These are phyloP conservation scores for Phytophthora colocasiae DNA, from an alignment of 352 stramenopile species.

Conservation along the genomic window DNA sequence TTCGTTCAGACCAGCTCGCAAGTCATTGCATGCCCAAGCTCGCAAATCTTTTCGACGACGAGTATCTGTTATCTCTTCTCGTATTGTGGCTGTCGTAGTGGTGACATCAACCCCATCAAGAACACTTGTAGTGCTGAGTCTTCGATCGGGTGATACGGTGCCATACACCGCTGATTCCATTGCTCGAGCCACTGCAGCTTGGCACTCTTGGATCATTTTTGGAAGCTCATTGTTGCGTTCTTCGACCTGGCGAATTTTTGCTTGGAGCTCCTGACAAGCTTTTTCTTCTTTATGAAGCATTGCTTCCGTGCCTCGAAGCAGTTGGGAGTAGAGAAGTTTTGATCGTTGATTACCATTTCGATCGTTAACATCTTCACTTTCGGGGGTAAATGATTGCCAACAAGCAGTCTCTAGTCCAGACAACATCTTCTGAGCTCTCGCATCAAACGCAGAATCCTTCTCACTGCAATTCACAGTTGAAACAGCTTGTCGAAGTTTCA, in stretches of 20 bases:
- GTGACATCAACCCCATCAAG: constrained; percentile 7
- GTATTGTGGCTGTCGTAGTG: constrained; percentile 35
- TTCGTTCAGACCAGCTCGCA: constrained; percentile 61
- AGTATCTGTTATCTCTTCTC: constrained; percentile 47
- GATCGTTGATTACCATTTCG: constrained; percentile 1
- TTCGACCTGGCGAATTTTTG: constrained; percentile 26
- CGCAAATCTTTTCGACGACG: constrained; percentile 57
- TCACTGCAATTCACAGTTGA: not conserved
- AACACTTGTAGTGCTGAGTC: not conserved
- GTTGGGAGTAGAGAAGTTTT: constrained; percentile 41
- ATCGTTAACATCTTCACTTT: not conserved
- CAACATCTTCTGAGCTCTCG: constrained; percentile 28
- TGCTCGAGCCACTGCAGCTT: constrained; percentile 26
- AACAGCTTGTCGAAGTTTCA: constrained; percentile 31
- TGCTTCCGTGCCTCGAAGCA: constrained; percentile 41
- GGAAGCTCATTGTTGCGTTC: constrained; percentile 48
- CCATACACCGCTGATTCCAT: constrained; percentile 23
- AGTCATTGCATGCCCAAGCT: constrained; percentile 59
- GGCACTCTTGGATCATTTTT: constrained; percentile 33
- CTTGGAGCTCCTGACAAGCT: constrained; percentile 22
- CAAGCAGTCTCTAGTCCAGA: constrained; percentile 44
- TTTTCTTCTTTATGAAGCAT: constrained; percentile 32
- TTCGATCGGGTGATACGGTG: not conserved
- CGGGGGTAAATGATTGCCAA: constrained; percentile 32
- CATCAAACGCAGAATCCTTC: constrained; percentile 3